Evolutionary conservation across 169 alveolate genomes (phyloP).

Genomic region (Cryptosporidium ryanae): DNA sequence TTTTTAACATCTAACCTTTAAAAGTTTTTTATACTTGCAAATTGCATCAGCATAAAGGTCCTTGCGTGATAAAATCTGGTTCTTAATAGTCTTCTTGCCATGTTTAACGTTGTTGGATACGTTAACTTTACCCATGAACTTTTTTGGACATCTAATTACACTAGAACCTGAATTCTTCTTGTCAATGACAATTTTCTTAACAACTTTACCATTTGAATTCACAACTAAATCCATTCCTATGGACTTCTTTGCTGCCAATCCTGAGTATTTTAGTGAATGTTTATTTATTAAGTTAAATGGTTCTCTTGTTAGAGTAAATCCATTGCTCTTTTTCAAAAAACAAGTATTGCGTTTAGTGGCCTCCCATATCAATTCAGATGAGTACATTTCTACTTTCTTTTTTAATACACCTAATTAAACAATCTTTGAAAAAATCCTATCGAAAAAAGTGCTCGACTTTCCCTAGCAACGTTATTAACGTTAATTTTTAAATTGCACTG

Average conservation of each 20-base stretch:
- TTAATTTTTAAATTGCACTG: background rate
- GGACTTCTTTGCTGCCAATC: slow-evolving; percentile 58
- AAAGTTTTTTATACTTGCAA: slow-evolving; percentile 28
- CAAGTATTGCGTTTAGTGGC: slow-evolving; percentile 44
- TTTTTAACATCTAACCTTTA: slow-evolving; percentile 12
- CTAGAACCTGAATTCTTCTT: slow-evolving; percentile 56
- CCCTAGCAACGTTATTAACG: no score
- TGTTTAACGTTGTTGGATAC: slow-evolving; percentile 33
- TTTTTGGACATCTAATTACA: slow-evolving; percentile 61
- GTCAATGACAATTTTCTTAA: slow-evolving; percentile 21
- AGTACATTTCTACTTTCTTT: slow-evolving; percentile 16
- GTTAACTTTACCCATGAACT: slow-evolving; percentile 15
- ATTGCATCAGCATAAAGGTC: slow-evolving; percentile 42
- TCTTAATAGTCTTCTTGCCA: slow-evolving; percentile 47
- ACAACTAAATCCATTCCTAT: slow-evolving; percentile 33
- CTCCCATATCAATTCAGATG: slow-evolving; percentile 67
- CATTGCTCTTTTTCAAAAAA: slow-evolving; percentile 58
- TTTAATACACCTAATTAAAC: background rate
- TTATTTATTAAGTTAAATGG: slow-evolving; percentile 38
- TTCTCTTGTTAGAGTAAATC: slow-evolving; percentile 50
- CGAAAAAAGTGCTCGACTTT: no score
- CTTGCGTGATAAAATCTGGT: slow-evolving; percentile 8
- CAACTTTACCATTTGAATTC: slow-evolving; percentile 35
- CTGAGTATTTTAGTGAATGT: slow-evolving; percentile 53
- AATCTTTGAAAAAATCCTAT: background rate